Evolutionary conservation across 805 yeast species (phyloP).

Genomic region (Teunomyces panamensis): DNA sequence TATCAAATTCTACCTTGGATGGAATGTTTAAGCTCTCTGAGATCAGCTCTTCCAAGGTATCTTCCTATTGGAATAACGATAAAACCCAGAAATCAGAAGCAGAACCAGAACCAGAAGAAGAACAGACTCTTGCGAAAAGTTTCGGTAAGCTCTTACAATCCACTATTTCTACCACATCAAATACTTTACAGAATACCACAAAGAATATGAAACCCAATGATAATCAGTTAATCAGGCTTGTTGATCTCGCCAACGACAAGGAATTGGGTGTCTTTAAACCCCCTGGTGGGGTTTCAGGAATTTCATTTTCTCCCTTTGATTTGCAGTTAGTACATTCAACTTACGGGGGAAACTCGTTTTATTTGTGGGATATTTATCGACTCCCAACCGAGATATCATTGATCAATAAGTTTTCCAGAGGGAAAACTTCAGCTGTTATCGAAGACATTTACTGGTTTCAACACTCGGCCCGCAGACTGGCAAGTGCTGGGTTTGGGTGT

Average conservation of each 20-base stretch:
- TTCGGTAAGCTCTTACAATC: slow-evolving; percentile 32
- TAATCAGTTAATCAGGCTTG: slow-evolving; percentile 40
- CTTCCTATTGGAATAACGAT: slow-evolving; percentile 29
- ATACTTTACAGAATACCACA: slow-evolving; percentile 21
- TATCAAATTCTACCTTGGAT: slow-evolving; percentile 55
- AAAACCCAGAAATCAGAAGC: slow-evolving; percentile 5
- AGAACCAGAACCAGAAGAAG: slow-evolving; percentile 4
- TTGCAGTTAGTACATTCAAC: slow-evolving; percentile 52
- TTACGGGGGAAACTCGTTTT: slow-evolving; percentile 59
- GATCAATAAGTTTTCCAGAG: slow-evolving; percentile 58
- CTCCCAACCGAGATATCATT: slow-evolving; percentile 49
- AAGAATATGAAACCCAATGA: slow-evolving; percentile 22
- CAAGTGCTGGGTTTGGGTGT: slow-evolving; percentile 46
- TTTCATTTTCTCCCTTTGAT: slow-evolving; percentile 63
- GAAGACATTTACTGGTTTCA: slow-evolving; percentile 52
- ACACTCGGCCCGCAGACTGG: slow-evolving; percentile 4
- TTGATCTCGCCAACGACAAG: slow-evolving; percentile 45
- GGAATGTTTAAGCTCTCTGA: slow-evolving; percentile 48
- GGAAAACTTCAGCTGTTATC: slow-evolving; percentile 58
- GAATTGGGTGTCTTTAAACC: slow-evolving; percentile 49
- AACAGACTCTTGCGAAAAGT: slow-evolving; percentile 26
- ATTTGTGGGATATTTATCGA: slow-evolving; percentile 60
- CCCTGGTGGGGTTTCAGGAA: slow-evolving; percentile 58
- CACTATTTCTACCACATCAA: slow-evolving; percentile 30
- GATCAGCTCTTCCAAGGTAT: slow-evolving; percentile 44